Base-by-base conservation (phyloP, 2,329 filamentous ascomycete species). In the Paraphoma sp. region DNA sequence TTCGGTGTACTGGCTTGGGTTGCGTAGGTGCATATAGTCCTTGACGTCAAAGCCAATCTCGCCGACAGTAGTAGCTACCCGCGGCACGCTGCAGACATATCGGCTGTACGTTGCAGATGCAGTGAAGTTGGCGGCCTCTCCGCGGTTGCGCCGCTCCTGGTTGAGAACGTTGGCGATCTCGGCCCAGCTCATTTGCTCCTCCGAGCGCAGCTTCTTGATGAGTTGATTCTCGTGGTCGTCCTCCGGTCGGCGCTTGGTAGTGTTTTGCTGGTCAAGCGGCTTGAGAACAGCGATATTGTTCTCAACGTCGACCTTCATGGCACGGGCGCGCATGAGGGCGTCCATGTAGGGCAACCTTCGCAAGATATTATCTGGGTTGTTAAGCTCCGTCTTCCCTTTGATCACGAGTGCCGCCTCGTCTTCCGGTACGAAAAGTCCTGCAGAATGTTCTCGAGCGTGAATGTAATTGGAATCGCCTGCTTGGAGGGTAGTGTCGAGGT, bases 21-120 rank as follows among this genome's bases (percentile, higher is more conserved):
- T 59, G 18, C 65, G 65, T 8, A 77, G 54, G 36, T 76, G 64
- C 61, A 72, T 66, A 50, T 73, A 77, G 57, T 77, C 74, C 12
- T 61, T 64, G 3, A 69, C 60, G 52, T 73, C 57, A 53, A 77
- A 76, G 1, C 67, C 71, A 4, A 62, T 56, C 29, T 78, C 72
- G n/a, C 17, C 16, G 3, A 53, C 17, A 1, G 63, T 48, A 1
- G 38, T 46, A 2, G 72, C 72, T 30, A 73, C 68, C 2, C 56
- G 53, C 4, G 69, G 67, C 0, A 59, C 61, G 41, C 68, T 73
- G 45, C 72, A 70, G 23, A 76, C 68, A 60, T 73, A 78, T 50
- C 75, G 74, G 8, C 63, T 63, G 60, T 79, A 79, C n/a, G 75
- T 70, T 0, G 71, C 67, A 1, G 69, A 59, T 2, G 63, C 54